Evolutionary conservation across 2,329 filamentous ascomycete species (phyloP), one percentile per base, ranked within the genome.

Genomic region (Xylaria sp.): DNA sequence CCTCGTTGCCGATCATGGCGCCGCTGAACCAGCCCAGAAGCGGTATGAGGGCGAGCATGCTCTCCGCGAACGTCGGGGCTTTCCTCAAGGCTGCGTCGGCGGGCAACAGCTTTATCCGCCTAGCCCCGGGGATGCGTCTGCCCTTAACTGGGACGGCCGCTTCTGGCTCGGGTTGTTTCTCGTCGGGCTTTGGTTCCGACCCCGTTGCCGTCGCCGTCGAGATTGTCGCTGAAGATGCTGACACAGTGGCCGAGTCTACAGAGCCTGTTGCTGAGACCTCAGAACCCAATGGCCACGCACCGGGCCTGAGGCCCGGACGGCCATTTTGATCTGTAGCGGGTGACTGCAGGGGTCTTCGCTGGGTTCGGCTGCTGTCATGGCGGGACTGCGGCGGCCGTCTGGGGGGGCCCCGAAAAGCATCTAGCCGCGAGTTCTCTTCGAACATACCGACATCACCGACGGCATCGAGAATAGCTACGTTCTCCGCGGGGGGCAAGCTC

Each of bases 1-100:
- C 87, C 72, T 90, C 84, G 71, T 87, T 87, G 5, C 91, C 91
- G 70, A 94, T 93, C 75, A 93, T 87, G 69, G 80, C 87, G 66
- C 79, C 87, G 46, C 86, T 87, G 72, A 93, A 89, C 87, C 89
- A 92, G 68, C 84, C 85, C 63, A 92, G 77, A 63, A 92, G 82
- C 2, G 90, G 90, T 40, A 92, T 85, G 55, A 83, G 85, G 66
- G 84, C 83, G 56, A 90, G 76, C 19, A 91, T 72, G 53, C 87
- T 83, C 75, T 91, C 87, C 35, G 83, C 78, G 57, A 86, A 81
- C 2, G 87, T 88, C 49, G 86, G 86, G 68, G 90, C 87, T 2
- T 89, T 90, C 13, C 89, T 83, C 27, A 92, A 81, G 8, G 90
- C 90, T 75, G 90, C 86, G 63, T 90, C 85, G 47, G 89, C 85